Conservation (phyloP, 2,329 filamentous ascomycete genomes). For the Pseudogymnoascus sp. region DNA sequence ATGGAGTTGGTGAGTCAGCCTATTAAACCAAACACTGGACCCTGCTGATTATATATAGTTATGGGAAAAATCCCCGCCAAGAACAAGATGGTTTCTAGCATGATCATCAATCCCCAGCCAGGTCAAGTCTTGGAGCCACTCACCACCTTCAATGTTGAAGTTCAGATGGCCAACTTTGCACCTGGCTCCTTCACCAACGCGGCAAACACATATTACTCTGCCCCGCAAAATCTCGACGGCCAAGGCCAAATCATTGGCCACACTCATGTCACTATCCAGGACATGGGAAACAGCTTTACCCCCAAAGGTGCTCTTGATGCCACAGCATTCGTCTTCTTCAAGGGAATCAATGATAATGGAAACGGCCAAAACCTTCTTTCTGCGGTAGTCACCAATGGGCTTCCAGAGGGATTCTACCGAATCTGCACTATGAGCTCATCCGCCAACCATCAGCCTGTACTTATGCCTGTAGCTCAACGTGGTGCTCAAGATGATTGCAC, state of each 20-base stretch:
- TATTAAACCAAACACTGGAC: background rate
- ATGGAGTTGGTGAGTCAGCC: constrained; percentile 30
- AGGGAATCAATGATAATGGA: constrained; percentile 38
- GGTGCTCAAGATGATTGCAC: constrained; percentile 42
- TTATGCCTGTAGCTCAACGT: constrained; percentile 41
- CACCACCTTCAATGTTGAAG: constrained; percentile 29
- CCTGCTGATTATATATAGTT: constrained; percentile 17
- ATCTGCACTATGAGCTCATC: constrained; percentile 39
- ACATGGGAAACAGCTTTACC: constrained; percentile 31
- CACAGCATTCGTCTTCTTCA: constrained; percentile 36
- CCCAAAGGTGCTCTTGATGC: constrained; percentile 29
- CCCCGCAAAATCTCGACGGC: constrained; percentile 31
- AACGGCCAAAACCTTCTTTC: constrained; percentile 35
- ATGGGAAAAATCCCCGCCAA: constrained; percentile 32
- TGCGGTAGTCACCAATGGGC: constrained; percentile 34
- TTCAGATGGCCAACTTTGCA: constrained; percentile 32
- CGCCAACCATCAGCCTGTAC: constrained; percentile 39
- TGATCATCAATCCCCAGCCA: constrained; percentile 25
- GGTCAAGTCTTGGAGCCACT: constrained; percentile 23
- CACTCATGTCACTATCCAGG: constrained; percentile 36
- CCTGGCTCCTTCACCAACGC: constrained; percentile 38
- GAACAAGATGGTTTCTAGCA: constrained; percentile 28
- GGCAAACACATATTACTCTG: constrained; percentile 34
- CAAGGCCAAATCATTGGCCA: constrained; percentile 34
- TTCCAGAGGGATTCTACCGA: constrained; percentile 39